Conservation (phyloP, 345 rosid species). For the Lumnitzera littorea region DNA sequence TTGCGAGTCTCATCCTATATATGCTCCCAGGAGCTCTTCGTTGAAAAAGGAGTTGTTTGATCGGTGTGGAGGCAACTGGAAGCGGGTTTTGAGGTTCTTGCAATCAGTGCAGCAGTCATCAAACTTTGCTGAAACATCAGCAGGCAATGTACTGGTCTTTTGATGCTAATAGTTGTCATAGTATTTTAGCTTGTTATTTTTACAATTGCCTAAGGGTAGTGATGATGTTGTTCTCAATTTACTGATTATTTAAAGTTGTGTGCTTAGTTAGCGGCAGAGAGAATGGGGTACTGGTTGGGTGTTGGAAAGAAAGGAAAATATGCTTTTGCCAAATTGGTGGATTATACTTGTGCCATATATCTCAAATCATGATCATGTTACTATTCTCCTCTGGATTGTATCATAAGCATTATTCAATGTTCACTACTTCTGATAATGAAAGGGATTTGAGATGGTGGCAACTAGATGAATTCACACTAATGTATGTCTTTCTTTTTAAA, state of each 20-base stretch:
- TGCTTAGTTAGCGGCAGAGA: too few species aligned
- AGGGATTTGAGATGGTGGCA: too few species aligned
- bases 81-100: conserved; percentile 78
- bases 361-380: too few species aligned
- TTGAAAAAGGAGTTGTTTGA: conserved; percentile 59
- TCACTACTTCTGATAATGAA: too few species aligned
- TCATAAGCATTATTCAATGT: too few species aligned
- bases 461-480: too few species aligned
- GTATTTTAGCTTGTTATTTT: background rate
- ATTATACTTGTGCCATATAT: too few species aligned
- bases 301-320: too few species aligned
- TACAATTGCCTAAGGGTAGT: background rate
- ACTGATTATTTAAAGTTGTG: background rate
- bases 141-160: conserved; percentile 79
- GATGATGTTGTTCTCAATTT: background rate
- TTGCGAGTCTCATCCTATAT: conserved; percentile 46
- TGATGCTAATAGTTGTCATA: conserved; percentile 9
- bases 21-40: conserved; percentile 41
- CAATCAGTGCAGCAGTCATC: conserved; percentile 78
- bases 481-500: too few species aligned
- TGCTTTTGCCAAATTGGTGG: too few species aligned
- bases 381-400: too few species aligned
- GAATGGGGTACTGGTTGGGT: too few species aligned
- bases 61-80: conserved; percentile 83
- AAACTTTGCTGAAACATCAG: conserved; percentile 64